Percentiles rank a stretch among this genome's conserved stretches.
Evolutionary conservation across 192 early-diverging fungal species (phyloP).

Genomic region (Fimicolochytrium jonesii): DNA sequence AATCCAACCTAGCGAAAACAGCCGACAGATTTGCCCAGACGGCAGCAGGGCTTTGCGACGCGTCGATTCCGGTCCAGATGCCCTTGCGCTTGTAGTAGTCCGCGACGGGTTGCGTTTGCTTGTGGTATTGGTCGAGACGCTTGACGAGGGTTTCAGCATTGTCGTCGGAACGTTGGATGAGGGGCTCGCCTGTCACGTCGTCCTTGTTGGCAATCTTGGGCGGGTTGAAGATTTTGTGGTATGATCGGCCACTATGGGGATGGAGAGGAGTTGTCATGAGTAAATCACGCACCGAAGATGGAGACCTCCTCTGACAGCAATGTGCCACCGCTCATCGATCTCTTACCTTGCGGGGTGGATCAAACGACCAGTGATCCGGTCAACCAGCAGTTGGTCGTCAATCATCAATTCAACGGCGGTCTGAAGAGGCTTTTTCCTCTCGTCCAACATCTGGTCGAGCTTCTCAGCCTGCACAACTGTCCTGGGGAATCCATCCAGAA

Average conservation of each 20-base stretch:
- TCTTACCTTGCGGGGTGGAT: conserved; percentile 78
- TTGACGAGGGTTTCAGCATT: conserved; percentile 90
- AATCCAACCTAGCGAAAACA: conserved; percentile 67
- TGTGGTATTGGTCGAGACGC: conserved; percentile 75
- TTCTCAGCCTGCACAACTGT: conserved; percentile 98
- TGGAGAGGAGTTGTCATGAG: too few species aligned
- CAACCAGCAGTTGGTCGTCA: conserved; percentile 89
- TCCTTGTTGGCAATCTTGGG: conserved; percentile 88
- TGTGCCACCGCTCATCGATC: too few species aligned
- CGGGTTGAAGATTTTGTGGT: conserved; percentile 95
- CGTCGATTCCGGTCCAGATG: conserved; percentile 90
- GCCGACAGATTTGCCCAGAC: conserved; percentile 88
- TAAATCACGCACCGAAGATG: too few species aligned
- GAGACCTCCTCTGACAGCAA: too few species aligned
- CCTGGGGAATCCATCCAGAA: conserved; percentile 98
- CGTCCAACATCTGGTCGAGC: conserved; percentile 91
- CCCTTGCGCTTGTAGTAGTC: conserved; percentile 92
- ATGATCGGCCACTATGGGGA: conserved; percentile 73
- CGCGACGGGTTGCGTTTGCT: conserved; percentile 56
- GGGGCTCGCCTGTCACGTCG: conserved; percentile 95
- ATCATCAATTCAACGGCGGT: conserved; percentile 90
- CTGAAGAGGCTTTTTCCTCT: conserved; percentile 76
- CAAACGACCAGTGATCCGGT: conserved; percentile 94
- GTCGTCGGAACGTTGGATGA: conserved; percentile 96
- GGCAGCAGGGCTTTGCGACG: conserved; percentile 76